A percentile compares a stretch with the other conserved stretches of the same genome.
phyloP scores from a whole-genome alignment of 2,329 filamentous ascomycete species.

The Penicillium sp. region DNA sequence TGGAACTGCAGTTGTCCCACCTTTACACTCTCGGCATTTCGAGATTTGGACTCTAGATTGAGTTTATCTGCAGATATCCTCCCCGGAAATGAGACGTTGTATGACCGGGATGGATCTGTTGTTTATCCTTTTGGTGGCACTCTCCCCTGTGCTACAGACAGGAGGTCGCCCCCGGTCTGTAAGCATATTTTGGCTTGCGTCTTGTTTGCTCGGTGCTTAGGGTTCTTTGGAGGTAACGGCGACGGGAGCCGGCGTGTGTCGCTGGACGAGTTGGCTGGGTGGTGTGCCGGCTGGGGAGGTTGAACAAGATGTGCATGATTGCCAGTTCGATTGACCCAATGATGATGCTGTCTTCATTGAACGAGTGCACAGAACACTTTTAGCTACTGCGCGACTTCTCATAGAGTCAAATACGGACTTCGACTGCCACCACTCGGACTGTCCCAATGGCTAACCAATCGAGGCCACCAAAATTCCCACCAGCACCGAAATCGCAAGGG shows the following conservation, averaged over 20 bases:
- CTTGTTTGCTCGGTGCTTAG: conserved; percentile 60
- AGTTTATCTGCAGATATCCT: conserved; percentile 3
- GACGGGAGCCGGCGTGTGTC: conserved; percentile 48
- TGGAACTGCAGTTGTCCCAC: conserved; percentile 91
- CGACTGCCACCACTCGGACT: too few relatives aligned
- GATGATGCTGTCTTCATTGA: too few relatives aligned
- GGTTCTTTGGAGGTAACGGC: conserved; percentile 53
- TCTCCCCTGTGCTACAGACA: conserved; percentile 20
- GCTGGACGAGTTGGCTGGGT: conserved; percentile 66
- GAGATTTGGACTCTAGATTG: conserved; percentile 30
- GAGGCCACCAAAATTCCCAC: too few relatives aligned
- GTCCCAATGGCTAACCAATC: too few relatives aligned
- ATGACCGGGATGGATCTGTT: conserved; percentile 8
- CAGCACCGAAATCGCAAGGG: too few relatives aligned
- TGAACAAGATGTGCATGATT: conserved; percentile 14
- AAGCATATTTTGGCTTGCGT: conserved; percentile 87
- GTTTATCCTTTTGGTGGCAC: conserved; percentile 37
- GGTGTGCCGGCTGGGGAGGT: conserved; percentile 49
- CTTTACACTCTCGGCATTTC: conserved; percentile 70
- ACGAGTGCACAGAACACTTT: too few relatives aligned
- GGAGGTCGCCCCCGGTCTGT: conserved; percentile 50
- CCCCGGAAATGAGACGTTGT: conserved; percentile 9
- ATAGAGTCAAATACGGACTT: too few relatives aligned
- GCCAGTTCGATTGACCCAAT: not conserved
- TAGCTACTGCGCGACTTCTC: too few relatives aligned